phyloP scores from a whole-genome alignment of 805 yeast species.

The Candida sithepensis region DNA sequence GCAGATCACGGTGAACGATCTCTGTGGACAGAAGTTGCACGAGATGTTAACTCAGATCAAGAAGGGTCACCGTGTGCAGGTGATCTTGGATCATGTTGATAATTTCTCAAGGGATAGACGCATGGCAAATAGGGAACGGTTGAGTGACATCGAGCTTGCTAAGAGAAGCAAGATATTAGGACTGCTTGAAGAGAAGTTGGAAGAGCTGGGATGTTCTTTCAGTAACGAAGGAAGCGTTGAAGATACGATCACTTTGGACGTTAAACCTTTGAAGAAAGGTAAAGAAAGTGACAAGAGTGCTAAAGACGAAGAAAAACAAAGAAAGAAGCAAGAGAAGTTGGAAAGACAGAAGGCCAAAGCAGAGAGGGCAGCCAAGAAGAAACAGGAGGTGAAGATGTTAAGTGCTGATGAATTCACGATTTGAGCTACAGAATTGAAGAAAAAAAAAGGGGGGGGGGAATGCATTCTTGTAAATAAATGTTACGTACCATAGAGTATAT shows the following conservation, averaged over 20 bases:
- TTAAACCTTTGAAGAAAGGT: constrained; percentile 8
- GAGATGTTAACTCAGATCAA: constrained; percentile 44
- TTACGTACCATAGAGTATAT: too few species aligned
- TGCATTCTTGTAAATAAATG: constrained; percentile 5
- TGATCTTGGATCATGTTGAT: constrained; percentile 39
- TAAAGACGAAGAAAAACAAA: constrained; percentile 26
- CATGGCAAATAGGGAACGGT: constrained; percentile 1
- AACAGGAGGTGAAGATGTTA: constrained; percentile 9
- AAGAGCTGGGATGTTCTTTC: constrained; percentile 24
- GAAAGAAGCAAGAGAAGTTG: constrained; percentile 31
- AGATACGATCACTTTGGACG: constrained; percentile 18
- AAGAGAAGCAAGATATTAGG: constrained; percentile 6
- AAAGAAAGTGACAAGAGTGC: constrained; percentile 1
- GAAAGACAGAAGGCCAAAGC: constrained; percentile 28
- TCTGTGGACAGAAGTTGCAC: constrained; percentile 47
- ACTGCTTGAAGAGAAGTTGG: neutral
- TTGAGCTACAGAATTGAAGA: neutral
- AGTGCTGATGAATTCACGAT: constrained; percentile 10
- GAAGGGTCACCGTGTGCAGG: constrained; percentile 39
- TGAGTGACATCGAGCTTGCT: constrained; percentile 31
- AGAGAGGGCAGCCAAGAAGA: constrained; percentile 7
- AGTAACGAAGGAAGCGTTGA: constrained; percentile 19
- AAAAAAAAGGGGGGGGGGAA: neutral
- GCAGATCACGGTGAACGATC: constrained; percentile 53
- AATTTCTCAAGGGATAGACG: constrained; percentile 19